Evolutionary conservation across 2,329 filamentous ascomycete genomes (phyloP), one percentile per base, ranked within the genome.

Genomic region (Colletotrichum godetiae): DNA sequence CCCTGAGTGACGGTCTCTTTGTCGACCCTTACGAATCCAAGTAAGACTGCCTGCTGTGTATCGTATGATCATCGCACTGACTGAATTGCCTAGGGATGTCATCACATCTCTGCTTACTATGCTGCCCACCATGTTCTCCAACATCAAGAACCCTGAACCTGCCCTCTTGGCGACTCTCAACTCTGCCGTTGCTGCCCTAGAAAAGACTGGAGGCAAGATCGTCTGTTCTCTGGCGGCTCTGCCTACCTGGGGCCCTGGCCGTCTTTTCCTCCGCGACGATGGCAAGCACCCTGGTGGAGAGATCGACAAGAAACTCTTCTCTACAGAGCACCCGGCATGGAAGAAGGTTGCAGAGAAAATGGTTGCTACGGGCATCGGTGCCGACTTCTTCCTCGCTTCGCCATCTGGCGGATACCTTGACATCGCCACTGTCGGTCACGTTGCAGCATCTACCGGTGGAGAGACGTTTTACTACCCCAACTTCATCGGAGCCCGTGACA

Each of bases 391-490:
- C 86, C 88, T 99, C 78, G 95, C 95, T 27, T 93, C 97, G 12
- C 95, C 97, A 1, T 93, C 94, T 58, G 96, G 96, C 63, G 94
- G 94, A 19, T 98, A 98, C 82, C 89, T 98, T 59, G 96, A 98
- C 78, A 92, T 98, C 80, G 96, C 95, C 42, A 98, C 96, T 3
- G 93, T 98, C 77, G 94, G 95, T 55, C 93, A 98, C 82, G 90
- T 98, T 27, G 91, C 97, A 37, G 92, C 95, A 55, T 92, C 93
- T 35, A 97, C 95, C n/a, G 97, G 97, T 71, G 97, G 97, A 75
- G 97, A 99, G 82, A 94, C 93, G 0, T 99, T 95, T 84, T 98
- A 97, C 84, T 99, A 97, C 81, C 95, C 97, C 58, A 99, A 98
- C 82, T 99, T 98, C 85, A 92, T 98, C 72, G 91, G 93, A 8